These are phyloP conservation scores for Lactarius deliciosus DNA, from an alignment of 768 basidiomycete genomes.

Conservation along the genomic window DNA sequence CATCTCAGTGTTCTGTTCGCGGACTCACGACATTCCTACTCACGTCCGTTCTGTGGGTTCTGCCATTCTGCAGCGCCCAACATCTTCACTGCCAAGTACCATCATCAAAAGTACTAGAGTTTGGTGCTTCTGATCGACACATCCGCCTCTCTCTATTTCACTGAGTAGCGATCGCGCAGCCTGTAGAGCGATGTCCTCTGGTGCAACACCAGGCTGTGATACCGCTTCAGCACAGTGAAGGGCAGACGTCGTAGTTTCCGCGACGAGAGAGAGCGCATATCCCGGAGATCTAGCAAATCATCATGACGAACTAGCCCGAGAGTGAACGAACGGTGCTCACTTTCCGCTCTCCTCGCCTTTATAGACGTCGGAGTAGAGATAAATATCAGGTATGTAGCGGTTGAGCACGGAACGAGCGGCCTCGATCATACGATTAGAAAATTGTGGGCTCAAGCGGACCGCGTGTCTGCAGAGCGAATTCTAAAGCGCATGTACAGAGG, in stretches of 20 bases:
- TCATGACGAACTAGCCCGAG: not conserved
- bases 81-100: conserved; percentile 97
- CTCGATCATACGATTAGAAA: conserved; percentile 98
- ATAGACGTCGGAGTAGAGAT: conserved; percentile 97
- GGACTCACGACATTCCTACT: conserved; percentile 2
- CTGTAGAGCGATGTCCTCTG: conserved; percentile 88
- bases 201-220: conserved; percentile 78
- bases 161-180: conserved; percentile 76
- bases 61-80: conserved; percentile 84
- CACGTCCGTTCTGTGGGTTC: conserved; percentile 79
- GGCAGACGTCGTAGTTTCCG: conserved; percentile 89
- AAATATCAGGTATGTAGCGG: conserved; percentile 96
- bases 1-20: conserved; percentile 20
- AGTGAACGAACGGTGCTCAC: conserved; percentile 49
- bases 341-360: conserved; percentile 97
- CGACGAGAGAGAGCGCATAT: conserved; percentile 86
- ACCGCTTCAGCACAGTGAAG: conserved; percentile 86
- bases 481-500: conserved; percentile 3
- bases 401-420: conserved; percentile 90
- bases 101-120: conserved; percentile 82
- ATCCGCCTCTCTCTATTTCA: conserved; percentile 82
- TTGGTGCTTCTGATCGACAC: conserved; percentile 90
- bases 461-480: conserved; percentile 62
- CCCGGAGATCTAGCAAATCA: conserved; percentile 76
- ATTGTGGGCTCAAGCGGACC: conserved; percentile 94